Evolutionary conservation across 306 rosid genomes (phyloP).

Genomic region (Pyrus betulifolia): DNA sequence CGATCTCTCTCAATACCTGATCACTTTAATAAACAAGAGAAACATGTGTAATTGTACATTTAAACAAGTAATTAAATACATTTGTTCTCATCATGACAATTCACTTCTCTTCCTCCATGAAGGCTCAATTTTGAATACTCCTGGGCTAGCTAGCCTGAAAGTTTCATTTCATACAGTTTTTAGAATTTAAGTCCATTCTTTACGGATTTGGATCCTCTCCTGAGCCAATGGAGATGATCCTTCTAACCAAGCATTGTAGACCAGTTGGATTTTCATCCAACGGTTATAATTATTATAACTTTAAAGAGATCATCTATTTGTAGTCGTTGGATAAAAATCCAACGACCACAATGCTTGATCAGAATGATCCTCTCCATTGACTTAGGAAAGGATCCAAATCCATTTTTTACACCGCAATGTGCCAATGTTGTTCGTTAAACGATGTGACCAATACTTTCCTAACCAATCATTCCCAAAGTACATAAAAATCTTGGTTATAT

Average conservation of each 20-base stretch:
- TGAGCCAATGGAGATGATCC: no score
- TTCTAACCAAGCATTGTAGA: no score
- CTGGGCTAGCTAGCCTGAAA: neutral
- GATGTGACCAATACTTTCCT: neutral
- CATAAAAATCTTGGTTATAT: neutral
- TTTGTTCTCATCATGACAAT: no score
- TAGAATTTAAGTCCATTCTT: neutral
- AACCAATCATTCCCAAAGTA: neutral
- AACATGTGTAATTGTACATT: neutral
- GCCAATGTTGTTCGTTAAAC: neutral
- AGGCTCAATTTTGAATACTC: neutral
- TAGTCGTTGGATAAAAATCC: no score
- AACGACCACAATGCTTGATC: no score
- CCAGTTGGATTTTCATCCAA: no score
- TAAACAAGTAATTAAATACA: no score
- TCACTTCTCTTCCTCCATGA: neutral
- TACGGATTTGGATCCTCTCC: no score
- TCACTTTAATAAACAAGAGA: neutral
- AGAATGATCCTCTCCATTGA: no score
- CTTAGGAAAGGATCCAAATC: no score
- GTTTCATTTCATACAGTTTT: neutral
- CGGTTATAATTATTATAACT: no score
- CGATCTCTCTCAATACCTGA: neutral
- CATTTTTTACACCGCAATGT: neutral
- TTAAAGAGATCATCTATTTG: no score